Percentiles rank a stretch among this genome's conserved stretches.
These are phyloP conservation scores for Boletus smithii DNA, from an alignment of 1,284 basidiomycete species.

Conservation along the genomic window DNA sequence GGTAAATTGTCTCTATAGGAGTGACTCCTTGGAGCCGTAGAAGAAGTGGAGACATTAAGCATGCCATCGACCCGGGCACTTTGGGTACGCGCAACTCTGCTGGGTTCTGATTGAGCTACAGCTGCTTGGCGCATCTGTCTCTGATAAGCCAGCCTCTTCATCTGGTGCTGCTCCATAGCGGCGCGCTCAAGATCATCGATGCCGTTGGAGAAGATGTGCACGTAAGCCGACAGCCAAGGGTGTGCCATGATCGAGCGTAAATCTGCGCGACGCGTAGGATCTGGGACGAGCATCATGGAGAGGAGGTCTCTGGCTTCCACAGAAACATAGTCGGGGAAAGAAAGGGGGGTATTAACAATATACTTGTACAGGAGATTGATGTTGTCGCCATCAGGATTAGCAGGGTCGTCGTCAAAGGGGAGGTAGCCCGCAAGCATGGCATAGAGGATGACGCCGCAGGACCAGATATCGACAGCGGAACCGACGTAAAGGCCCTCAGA, in stretches of 20 bases:
- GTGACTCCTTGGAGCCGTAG: slow-evolving; percentile 34
- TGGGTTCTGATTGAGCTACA: slow-evolving; percentile 33
- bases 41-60: slow-evolving; percentile 27
- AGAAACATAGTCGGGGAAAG: slow-evolving; percentile 92
- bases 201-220: slow-evolving; percentile 61
- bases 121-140: slow-evolving; percentile 59
- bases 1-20: slow-evolving; percentile 39
- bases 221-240: slow-evolving; percentile 75
- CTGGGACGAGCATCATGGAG: slow-evolving; percentile 84
- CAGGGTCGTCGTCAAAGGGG: slow-evolving; percentile 99
- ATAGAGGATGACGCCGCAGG: slow-evolving; percentile 97
- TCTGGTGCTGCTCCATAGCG: slow-evolving; percentile 82
- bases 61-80: slow-evolving; percentile 44
- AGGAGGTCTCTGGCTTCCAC: slow-evolving; percentile 71
- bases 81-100: slow-evolving; percentile 44
- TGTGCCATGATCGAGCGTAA: slow-evolving; percentile 78
- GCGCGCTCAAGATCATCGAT: slow-evolving; percentile 78
- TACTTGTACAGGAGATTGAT: slow-evolving; percentile 99
- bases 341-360: slow-evolving; percentile 93
- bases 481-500: slow-evolving; percentile 97
- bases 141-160: slow-evolving; percentile 79
- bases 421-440: slow-evolving; percentile 99
- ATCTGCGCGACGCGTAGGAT: slow-evolving; percentile 72
- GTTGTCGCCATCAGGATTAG: slow-evolving; percentile 98
- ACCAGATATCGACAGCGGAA: slow-evolving; percentile 99